Base-by-base conservation (phyloP, 257 asterid genomes). In the Salvia hispanica region DNA sequence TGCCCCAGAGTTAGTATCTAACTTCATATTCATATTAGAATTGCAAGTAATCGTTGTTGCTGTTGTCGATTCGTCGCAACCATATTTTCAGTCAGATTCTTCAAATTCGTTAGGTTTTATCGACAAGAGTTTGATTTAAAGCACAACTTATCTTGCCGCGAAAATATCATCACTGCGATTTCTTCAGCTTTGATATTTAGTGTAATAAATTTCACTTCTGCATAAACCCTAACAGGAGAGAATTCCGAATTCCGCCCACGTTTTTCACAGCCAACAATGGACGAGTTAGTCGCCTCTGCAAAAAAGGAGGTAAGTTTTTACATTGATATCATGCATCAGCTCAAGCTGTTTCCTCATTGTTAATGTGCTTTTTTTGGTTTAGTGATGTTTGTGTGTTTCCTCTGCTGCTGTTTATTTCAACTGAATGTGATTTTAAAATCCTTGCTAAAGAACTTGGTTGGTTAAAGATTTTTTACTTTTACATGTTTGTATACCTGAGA, bases 231-330 rank as follows among this genome's bases (percentile, higher is more conserved):
- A 70, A 12, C 13, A 44, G 16, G 16, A 33, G 21, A 60, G 39
- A 12, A 14, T 36, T 40, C 58, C 10, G 10, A 16, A 25, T 25
- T 25, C 2, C 31, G 31, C 34, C 52, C 8, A 60, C 34, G 14
- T 50, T 15, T n/a, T 46, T 9, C 68, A n/a, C 9, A 34, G 16
- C 18, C 48, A 56, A 64, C 8, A 28, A 82, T 82, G 86, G 86
- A 78, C 2, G 74, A 79, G 16, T 59, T 79, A 51, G 58, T 82
- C 59, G 72, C 70, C 66, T 74, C 83, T n/a, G 80, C 78, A 1
- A 70, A 69, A 9, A 77, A 82, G 25, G 85, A 82, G 83, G 87
- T 79, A 51, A 13, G 8, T 71, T 55, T 42, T 36, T 25, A 25
- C 37, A 39, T 42, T 47, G 14, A 34, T 69, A 18, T 25, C 42